Conservation (phyloP, 768 basidiomycete species). For the Naganishia kalamii region DNA sequence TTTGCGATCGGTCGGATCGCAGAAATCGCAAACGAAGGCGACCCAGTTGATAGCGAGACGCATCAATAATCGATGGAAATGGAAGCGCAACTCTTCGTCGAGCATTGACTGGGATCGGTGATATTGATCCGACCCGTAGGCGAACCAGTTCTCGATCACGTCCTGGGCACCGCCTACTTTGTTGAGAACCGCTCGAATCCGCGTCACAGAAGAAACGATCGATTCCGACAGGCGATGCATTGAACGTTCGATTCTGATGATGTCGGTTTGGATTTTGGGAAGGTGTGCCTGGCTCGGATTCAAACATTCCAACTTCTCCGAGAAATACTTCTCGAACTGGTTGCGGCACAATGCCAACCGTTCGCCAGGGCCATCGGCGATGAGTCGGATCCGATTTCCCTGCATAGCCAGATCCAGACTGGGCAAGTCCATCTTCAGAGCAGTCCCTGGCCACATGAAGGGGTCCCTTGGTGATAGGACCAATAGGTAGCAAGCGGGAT, state of each 20-base stretch:
- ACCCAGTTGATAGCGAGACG: slow-evolving; percentile 95
- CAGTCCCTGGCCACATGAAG: slow-evolving; percentile 87
- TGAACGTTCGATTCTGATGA: slow-evolving; percentile 82
- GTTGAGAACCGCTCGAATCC: slow-evolving; percentile 55
- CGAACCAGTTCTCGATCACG: slow-evolving; percentile 68
- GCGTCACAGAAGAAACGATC: slow-evolving; percentile 83
- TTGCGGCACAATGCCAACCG: slow-evolving; percentile 71
- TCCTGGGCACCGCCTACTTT: slow-evolving; percentile 65
- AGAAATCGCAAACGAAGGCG: slow-evolving; percentile 95
- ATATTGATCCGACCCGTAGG: slow-evolving; percentile 65
- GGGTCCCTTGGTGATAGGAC: slow-evolving; percentile 74
- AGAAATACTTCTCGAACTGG: slow-evolving; percentile 62
- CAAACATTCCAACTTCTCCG: slow-evolving; percentile 47
- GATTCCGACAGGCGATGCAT: slow-evolving; percentile 85
- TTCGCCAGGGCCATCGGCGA: slow-evolving; percentile 79
- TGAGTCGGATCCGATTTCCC: slow-evolving; percentile 81
- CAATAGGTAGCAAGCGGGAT: slow-evolving; percentile 61
- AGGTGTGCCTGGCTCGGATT: slow-evolving; percentile 84
- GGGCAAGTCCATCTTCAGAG: slow-evolving; percentile 66
- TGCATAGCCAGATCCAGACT: slow-evolving; percentile 73
- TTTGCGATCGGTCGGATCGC: slow-evolving; percentile 87
- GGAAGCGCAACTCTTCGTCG: slow-evolving; percentile 63
- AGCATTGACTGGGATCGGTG: slow-evolving; percentile 72
- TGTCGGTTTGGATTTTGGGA: slow-evolving; percentile 77
- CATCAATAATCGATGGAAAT: slow-evolving; percentile 77